Evolutionary conservation across 2,329 filamentous ascomycete genomes (phyloP), one percentile per base, ranked within the genome.

Genomic region (Amphichorda felina): DNA sequence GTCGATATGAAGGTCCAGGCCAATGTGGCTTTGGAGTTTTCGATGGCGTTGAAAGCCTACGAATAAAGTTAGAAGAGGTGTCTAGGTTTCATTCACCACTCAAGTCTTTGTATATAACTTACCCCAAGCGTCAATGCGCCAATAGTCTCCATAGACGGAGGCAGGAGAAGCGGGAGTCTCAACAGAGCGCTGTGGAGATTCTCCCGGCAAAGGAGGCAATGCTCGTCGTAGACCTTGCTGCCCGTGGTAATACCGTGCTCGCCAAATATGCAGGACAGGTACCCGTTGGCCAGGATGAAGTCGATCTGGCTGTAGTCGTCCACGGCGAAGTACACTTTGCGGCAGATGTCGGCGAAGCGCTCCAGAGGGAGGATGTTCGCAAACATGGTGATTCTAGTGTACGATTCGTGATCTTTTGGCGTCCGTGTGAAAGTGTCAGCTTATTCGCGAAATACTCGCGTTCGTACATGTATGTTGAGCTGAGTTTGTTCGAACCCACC

Each of bases 1-100:
- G 43, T 43, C 3, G 57, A 57, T 16, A 61, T 55, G n/a, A 55
- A 48, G 4, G 42, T 53, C 49, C 55, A 61, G 13, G 56, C 55
- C 24, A 45, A 32, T 13, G 45, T 44, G 5, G 50, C 47, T 30
- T 48, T 55, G 1, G 50, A 51, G 13, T 48, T 43, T 34, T 61
- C 57, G 9, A 60, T 43, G 5, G 49, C 46, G 15, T 57, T 43
- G 6, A 54, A 43, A 8, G 54, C 43, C 57, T 59, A 32, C 9
- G n/a, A 2, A 17, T 15, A 1, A n/a, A 38, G 24, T 21, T 24
- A 10, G 9, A 7, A 4, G n/a, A n/a, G n/a, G n/a, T n/a, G n/a
- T n/a, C n/a, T n/a, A n/a, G n/a, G n/a, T n/a, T n/a, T n/a, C n/a
- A n/a, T n/a, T n/a, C n/a, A n/a, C n/a, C n/a, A n/a, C n/a, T n/a